Base-by-base conservation (phyloP, 2,329 filamentous ascomycete genomes). In the Bipolaris oryzae region DNA sequence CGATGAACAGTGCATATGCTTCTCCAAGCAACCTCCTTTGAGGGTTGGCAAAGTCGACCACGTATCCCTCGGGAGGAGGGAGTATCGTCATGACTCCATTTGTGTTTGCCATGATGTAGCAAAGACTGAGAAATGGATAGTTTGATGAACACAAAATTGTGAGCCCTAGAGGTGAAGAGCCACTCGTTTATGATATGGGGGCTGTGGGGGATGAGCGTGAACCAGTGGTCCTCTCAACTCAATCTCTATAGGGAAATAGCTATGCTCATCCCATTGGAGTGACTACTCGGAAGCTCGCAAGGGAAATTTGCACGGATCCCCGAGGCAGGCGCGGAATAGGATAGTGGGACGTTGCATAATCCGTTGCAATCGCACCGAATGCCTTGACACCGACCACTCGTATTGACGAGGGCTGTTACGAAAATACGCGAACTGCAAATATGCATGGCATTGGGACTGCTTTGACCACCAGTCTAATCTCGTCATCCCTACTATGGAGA, bases 11-110 rank as follows among this genome's bases (percentile, higher is more conserved):
- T 7, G 53, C 53, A 45, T 72, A 74, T 3, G 65, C 44, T 10
- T 60, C 43, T 3, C 41, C 42, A n/a, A 66, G 51, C 16, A 60
- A 56, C 43, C 58, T 58, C 5, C 64, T 55, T 23, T 57, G 53
- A 3, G 71, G 71, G 18, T 72, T 64, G 11, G 58, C 66, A 49
- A 72, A 73, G 51, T 73, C 53, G 21, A 73, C 69, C 7, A 63
- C 49, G 52, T 72, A 74, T 13, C 67, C 69, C 9, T 59, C 50
- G 0, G 70, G 69, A n/a, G 71, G 57, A 16, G 64, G 59, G 13
- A 74, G 41, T 3, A 61, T 18, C 3, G 57, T 59, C 16, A 58
- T 31, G 4, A 57, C 59, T 9, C 61, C 56, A 33, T 63, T 52
- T 21, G 58, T 44, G 18, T 58, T 59, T 38, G 60, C n/a, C 56